Evolutionary conservation across 2,329 filamentous ascomycete genomes (phyloP).

Genomic region (Dichotomopilus funicola): DNA sequence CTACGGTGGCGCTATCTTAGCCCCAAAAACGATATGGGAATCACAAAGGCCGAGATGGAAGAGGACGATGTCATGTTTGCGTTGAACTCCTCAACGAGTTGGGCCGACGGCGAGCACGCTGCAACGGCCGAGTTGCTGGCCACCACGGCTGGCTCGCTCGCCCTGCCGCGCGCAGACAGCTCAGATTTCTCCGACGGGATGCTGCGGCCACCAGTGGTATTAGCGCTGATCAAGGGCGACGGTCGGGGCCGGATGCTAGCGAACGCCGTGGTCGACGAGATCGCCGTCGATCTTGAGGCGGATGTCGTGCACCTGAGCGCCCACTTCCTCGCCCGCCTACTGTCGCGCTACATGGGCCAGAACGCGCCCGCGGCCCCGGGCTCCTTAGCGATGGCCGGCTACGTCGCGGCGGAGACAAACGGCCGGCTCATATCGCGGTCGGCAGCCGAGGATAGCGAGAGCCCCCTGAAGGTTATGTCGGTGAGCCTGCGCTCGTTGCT

Average conservation of each 20-base stretch:
- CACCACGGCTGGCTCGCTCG: no score
- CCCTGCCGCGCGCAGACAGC: no score
- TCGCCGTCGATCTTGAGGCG: conserved; percentile 42
- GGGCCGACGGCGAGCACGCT: no score
- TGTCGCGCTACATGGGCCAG: conserved; percentile 64
- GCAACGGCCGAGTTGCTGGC: no score
- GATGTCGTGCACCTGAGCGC: conserved; percentile 64
- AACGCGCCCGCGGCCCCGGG: conserved; percentile 42
- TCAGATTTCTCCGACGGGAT: conserved; percentile 11
- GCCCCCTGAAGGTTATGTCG: neutral
- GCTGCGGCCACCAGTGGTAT: conserved; percentile 30
- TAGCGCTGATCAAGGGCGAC: conserved; percentile 32
- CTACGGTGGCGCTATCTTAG: no score
- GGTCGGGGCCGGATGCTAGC: conserved; percentile 24
- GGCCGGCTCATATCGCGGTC: conserved; percentile 39
- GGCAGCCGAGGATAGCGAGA: conserved; percentile 33
- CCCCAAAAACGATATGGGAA: no score
- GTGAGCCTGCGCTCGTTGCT: conserved; percentile 23
- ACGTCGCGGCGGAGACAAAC: conserved; percentile 48
- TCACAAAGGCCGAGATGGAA: no score
- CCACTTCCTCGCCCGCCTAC: conserved; percentile 61
- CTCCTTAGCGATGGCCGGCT: conserved; percentile 48
- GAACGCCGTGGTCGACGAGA: conserved; percentile 25
- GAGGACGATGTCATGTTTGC: no score
- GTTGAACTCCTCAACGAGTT: no score